Evolutionary conservation across 805 yeast species (phyloP), one percentile per base, ranked within the genome.

Genomic region (Metschnikowia drakensbergensis): DNA sequence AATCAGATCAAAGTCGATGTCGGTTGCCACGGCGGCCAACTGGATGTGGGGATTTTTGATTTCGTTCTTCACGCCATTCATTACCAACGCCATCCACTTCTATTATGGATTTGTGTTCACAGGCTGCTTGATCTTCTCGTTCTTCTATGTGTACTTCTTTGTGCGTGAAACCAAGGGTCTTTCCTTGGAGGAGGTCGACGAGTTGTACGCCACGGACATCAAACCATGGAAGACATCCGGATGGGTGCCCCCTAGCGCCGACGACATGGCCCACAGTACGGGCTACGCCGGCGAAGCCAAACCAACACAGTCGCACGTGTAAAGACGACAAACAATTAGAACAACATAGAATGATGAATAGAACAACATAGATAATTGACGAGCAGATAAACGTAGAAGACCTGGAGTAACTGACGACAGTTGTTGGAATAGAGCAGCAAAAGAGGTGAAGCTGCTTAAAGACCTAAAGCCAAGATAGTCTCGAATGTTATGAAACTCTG

Each of bases 151-250:
- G 46, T 81, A 77, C 75, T 82, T 87, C 75, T 76, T 77, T 57
- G 81, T 88, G 51, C 82, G 82, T 59, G 92, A 86, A 69, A 88
- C 96, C 47, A 82, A 81, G 71, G 95, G 95, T 50, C 77, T 87
- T 60, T 77, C 87, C 39, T 77, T 88, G 64, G 96, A 88, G 70
- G 90, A 88, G 68, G 88, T 88, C 54, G 90, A 87, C 64, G 83
- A 79, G 61, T 71, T 83, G 74, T 84, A 82, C 58, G 74, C 75
- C 33, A 66, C 68, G 46, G 64, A 61, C 46, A 48, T 69, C 37
- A 50, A 54, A 22, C 70, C 77, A 32, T 69, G 74, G 74, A 64
- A 70, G 54, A 66, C 85, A 11, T 45, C 72, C 26, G 58, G 58
- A 49, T 84, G 80, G 81, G 72, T 71, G 46, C 85, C 86, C 57